phyloP scores from a whole-genome alignment of 495 filamentous ascomycete genomes.

The Tuber aestivum region DNA sequence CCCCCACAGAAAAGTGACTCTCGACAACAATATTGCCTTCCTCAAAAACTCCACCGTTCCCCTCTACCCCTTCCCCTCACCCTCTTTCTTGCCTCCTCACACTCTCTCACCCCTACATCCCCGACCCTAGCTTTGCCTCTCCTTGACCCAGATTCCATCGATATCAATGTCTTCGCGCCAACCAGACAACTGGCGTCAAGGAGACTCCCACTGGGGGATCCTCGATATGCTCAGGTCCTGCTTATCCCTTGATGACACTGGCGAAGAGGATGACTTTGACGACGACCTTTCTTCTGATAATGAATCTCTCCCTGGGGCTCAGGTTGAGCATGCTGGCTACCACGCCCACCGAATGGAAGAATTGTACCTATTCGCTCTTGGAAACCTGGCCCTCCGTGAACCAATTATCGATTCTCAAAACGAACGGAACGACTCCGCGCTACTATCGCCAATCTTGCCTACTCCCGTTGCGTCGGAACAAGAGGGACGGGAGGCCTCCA shows the following conservation, averaged over 20 bases:
- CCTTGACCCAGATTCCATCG: not conserved
- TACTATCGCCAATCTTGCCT: not conserved
- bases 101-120: not conserved
- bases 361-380: not conserved
- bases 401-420: not conserved
- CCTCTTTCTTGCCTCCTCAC: not conserved
- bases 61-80: not conserved
- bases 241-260: not conserved
- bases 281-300: not conserved
- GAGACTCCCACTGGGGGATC: not conserved
- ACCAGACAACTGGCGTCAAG: not conserved
- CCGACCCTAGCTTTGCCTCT: not conserved
- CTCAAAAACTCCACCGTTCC: not conserved
- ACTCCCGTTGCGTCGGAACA: not conserved
- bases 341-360: not conserved
- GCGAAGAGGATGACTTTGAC: not conserved
- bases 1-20: not conserved
- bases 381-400: not conserved
- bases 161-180: not conserved
- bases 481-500: not conserved
- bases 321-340: no score
- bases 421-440: not conserved
- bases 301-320: not conserved
- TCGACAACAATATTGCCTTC: not conserved
- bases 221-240: not conserved